Conservation (phyloP, 805 yeast genomes). For the Yarrowia keelungensis region DNA sequence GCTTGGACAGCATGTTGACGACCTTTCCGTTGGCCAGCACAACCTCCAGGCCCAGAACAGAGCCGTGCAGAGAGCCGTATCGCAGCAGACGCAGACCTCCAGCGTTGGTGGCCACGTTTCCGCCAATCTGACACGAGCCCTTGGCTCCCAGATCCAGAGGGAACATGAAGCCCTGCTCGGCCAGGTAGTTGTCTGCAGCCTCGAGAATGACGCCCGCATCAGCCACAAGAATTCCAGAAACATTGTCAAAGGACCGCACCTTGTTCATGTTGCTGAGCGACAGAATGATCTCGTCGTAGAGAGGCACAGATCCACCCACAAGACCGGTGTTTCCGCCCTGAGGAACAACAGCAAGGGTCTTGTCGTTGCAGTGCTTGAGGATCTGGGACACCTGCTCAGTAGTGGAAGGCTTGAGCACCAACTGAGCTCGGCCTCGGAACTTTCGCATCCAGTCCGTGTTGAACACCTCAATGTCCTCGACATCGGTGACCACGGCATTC, state of each 20-base stretch:
- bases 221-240: slow-evolving; percentile 83
- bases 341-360: slow-evolving; percentile 84
- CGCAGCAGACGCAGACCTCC: slow-evolving; percentile 89
- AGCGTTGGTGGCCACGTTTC: slow-evolving; percentile 93
- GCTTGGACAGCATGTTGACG: slow-evolving; percentile 77
- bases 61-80: slow-evolving; percentile 92
- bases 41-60: slow-evolving; percentile 88
- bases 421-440: slow-evolving; percentile 82
- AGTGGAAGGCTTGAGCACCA: slow-evolving; percentile 83
- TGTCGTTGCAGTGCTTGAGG: slow-evolving; percentile 78
- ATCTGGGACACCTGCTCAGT: slow-evolving; percentile 79
- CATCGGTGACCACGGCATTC: slow-evolving; percentile 50
- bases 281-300: slow-evolving; percentile 86
- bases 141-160: slow-evolving; percentile 96
- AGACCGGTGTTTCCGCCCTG: slow-evolving; percentile 98
- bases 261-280: slow-evolving; percentile 75
- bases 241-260: slow-evolving; percentile 79
- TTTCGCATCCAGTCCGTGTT: slow-evolving; percentile 96
- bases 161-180: slow-evolving; percentile 85
- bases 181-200: slow-evolving; percentile 76
- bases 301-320: slow-evolving; percentile 93
- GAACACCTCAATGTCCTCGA: slow-evolving; percentile 54
- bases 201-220: slow-evolving; percentile 93
- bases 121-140: slow-evolving; percentile 96
- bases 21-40: slow-evolving; percentile 91